phyloP scores from a whole-genome alignment of 306 rosid species.

The Gastrolobium bilobum region DNA sequence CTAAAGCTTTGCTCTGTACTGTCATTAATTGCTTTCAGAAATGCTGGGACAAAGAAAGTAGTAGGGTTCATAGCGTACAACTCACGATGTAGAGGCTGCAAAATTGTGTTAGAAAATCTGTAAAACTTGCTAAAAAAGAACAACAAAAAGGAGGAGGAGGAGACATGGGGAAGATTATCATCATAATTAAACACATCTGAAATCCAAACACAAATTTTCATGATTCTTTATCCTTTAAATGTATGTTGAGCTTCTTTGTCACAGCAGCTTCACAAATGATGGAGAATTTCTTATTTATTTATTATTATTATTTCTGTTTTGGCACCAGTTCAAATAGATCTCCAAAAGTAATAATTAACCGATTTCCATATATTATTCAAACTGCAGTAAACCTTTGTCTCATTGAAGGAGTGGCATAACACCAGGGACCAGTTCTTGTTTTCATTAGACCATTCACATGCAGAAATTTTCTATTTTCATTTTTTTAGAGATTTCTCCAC shows the following conservation, averaged over 20 bases:
- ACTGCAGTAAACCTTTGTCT: constrained; percentile 7
- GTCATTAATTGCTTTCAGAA: constrained; percentile 80
- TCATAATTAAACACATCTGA: constrained; percentile 21
- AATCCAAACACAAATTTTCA: neutral
- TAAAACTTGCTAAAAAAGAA: constrained; percentile 38
- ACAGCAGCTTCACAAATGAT: neutral
- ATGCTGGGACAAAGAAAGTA: constrained; percentile 80
- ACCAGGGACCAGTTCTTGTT: neutral
- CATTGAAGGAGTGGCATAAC: constrained; percentile 4
- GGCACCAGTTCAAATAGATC: neutral
- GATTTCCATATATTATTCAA: constrained; percentile 20
- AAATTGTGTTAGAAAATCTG: constrained; percentile 22
- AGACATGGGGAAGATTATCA: constrained; percentile 11
- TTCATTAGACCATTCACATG: neutral
- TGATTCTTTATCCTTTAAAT: neutral
- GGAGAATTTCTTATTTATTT: neutral
- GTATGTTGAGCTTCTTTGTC: neutral
- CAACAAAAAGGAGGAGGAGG: neutral
- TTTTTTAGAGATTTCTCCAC: too few species aligned
- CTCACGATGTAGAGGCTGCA: constrained; percentile 78
- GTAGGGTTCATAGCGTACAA: constrained; percentile 72
- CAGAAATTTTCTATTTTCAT: neutral
- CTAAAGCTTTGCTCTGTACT: constrained; percentile 84
- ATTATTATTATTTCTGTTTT: neutral
- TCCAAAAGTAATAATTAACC: constrained; percentile 18